Evolutionary conservation across 2,329 filamentous ascomycete genomes (phyloP), one percentile per base, ranked within the genome.

Genomic region (Plectosphaerella cucumerina): DNA sequence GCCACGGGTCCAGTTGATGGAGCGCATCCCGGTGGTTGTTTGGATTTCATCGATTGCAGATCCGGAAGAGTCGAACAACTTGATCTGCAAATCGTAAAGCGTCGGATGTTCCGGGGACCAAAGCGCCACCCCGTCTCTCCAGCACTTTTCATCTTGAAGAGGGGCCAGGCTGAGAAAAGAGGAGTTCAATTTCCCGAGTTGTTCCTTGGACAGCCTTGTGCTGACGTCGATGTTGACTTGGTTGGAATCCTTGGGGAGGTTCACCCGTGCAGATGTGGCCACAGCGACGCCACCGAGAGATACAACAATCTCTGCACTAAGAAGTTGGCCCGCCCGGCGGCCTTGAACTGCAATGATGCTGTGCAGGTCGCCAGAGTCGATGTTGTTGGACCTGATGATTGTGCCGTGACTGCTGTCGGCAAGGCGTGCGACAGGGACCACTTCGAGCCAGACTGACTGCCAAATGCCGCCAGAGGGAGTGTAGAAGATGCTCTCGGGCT

Each of bases 21-120:
- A 79, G 17, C 82, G 75, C 76, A 85, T 82, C 1, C 85, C 84
- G 0, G 80, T 80, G 3, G 77, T 80, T 0, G 82, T 87, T 26
- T 74, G 67, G 3, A 86, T 73, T 51, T 80, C 73, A 54, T 88
- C 84, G 11, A 84, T 55, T 1, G 73, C 58, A 4, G 62, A 61
- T 1, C 64, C 68, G 0, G 59, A 56, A 2, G 64, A 57, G 50
- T 80, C 71, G 42, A 71, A 74, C 0, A 87, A 68, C 1, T 74
- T 72, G 26, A 87, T 70, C 0, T 64, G 67, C 5, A 87, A 57
- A 55, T 75, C 76, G 60, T 85, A 85, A 2, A 84, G 72, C 2
- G 70, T 71, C 0, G 81, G 81, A 53, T 80, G 69, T 49, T 83
- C 78, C 0, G 79, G 80, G 1, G 80, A 82, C 81, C 81, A 85